Conservation (phyloP, 129 eudicot genomes). For the Solidago caesia region DNA sequence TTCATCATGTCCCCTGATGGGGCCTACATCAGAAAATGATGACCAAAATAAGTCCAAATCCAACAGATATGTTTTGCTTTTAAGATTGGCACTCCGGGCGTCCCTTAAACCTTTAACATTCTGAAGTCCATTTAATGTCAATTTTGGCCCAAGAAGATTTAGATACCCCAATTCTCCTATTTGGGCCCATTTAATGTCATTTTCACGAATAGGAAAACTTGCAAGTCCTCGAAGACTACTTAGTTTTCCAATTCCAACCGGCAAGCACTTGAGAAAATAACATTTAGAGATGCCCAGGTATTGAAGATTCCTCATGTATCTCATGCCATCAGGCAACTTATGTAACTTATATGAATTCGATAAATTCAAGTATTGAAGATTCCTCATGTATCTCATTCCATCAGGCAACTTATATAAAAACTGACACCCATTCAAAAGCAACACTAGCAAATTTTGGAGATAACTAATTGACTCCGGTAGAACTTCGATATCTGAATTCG, state of each 20-base stretch:
- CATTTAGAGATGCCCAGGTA: slow-evolving; percentile 6
- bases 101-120: slow-evolving; percentile 13
- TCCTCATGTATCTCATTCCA: slow-evolving; percentile 16
- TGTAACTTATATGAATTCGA: background rate
- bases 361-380: slow-evolving; percentile 23
- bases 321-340: slow-evolving; percentile 11
- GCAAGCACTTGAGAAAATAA: no score
- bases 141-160: slow-evolving; percentile 27
- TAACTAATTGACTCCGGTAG: slow-evolving; percentile 41
- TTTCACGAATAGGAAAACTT: background rate
- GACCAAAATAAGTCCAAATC: background rate
- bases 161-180: slow-evolving; percentile 6
- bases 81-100: slow-evolving; percentile 21
- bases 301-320: slow-evolving; percentile 18
- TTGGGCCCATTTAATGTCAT: slow-evolving; percentile 3
- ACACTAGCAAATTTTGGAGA: slow-evolving; percentile 37
- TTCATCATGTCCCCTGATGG: background rate
- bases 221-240: background rate
- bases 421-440: slow-evolving; percentile 11
- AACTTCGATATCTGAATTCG: background rate
- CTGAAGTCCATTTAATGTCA: slow-evolving; percentile 6
- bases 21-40: no score
- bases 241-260: slow-evolving; percentile 16
- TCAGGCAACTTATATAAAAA: slow-evolving; percentile 1
- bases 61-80: background rate